A percentile compares a stretch with the other conserved stretches of the same genome.
Evolutionary conservation across 2,329 filamentous ascomycete species (phyloP).

Genomic region (Phyllosticta paracitricarpa): DNA sequence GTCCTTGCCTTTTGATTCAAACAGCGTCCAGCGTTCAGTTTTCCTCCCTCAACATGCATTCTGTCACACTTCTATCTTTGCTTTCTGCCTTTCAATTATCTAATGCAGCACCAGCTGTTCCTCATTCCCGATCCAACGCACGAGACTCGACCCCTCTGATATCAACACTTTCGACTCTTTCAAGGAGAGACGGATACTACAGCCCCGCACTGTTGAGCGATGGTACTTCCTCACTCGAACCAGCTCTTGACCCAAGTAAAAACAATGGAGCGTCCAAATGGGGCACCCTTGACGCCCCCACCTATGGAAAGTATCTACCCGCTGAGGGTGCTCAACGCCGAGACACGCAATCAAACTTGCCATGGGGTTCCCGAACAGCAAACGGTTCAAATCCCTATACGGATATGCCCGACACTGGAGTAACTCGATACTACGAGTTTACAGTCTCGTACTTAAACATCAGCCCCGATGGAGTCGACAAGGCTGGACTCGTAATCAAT

Average conservation of each 20-base stretch:
- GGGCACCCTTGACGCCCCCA: neutral
- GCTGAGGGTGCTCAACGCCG: neutral
- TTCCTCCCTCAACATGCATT: neutral
- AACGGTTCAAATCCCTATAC: neutral
- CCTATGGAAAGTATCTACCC: neutral
- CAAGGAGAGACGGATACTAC: neutral
- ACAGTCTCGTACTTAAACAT: conserved; percentile 1
- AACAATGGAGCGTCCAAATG: neutral
- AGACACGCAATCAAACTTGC: neutral
- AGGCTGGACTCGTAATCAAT: conserved; percentile 21
- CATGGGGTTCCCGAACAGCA: neutral
- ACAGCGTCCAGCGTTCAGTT: neutral
- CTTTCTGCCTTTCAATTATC: neutral
- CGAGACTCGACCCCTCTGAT: neutral
- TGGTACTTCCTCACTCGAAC: neutral
- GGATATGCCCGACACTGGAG: conserved; percentile 1
- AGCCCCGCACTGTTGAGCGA: neutral
- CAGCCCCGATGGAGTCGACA: conserved; percentile 20
- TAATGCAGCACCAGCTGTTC: neutral
- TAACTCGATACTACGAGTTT: conserved; percentile 9
- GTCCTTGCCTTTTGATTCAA: neutral
- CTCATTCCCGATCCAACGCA: neutral
- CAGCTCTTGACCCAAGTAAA: neutral
- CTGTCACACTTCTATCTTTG: neutral
- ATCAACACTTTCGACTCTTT: neutral